Base-by-base conservation (phyloP, 257 asterid species). In the Paulownia fortunei region DNA sequence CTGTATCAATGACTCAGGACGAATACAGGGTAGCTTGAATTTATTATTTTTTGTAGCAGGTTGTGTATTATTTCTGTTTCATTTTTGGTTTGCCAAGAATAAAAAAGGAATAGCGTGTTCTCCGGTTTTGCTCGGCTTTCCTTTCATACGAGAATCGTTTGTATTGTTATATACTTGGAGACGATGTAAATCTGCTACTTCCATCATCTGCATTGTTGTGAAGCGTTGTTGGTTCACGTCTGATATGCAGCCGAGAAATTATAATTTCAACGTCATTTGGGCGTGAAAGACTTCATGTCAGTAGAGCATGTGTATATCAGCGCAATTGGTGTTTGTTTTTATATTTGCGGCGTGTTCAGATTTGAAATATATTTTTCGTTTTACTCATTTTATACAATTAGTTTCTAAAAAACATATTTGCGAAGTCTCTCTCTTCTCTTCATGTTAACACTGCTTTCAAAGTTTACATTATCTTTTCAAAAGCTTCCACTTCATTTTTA, bases 31-130 rank as follows among this genome's bases (percentile, higher is more conserved):
- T 67, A 55, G 83, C 69, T 58, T 66, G 61, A 41, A 41, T 42
- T 44, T 54, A 16, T 67, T 74, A 1, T 49, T 71, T 75, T 47
- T 47, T 56, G 85, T 77, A 69, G 21, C 72, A 73, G 80, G 64
- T 32, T 72, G 21, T 81, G 79, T 77, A 34, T 62, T 78, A 59
- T 78, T 73, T 74, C 46, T n/a, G 70, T 66, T 30, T 67, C 65
- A 59, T 76, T 76, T 66, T 81, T 70, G 58, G 21, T 76, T 51
- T 41, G 72, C 69, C 19, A 65, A 79, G 81, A 79, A 76, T 65
- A 77, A 46, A 10, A 56, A 82, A 67, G 76, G 30, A 54, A 74
- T 18, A 63, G 76, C 10, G 26, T 69, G 59, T 49, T 72, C 8
- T 64, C 41, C 27, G 66, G 18, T 71, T 76, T 70, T 76, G 76